phyloP scores from a whole-genome alignment of 306 rosid genomes.

The Vicia faba region DNA sequence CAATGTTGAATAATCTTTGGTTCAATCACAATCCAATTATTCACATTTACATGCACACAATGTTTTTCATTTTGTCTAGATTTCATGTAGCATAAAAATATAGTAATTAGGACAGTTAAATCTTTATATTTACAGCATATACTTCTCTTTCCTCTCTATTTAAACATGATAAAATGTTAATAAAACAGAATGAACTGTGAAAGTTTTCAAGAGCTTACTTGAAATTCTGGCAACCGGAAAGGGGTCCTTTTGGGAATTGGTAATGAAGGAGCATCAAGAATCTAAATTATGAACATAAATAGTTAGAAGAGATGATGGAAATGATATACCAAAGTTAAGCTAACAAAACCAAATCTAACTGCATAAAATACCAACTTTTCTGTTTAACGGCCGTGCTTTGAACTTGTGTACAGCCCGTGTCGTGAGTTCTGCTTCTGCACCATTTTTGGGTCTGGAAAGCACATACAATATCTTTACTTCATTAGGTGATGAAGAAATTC shows the following conservation, averaged over 20 bases:
- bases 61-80: not conserved
- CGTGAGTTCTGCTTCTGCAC: constrained; percentile 51
- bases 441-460: constrained; percentile 62
- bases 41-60: not conserved
- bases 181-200: not conserved
- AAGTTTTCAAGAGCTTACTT: constrained; percentile 55
- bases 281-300: constrained; percentile 49
- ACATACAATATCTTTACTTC: constrained; percentile 29
- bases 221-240: constrained; percentile 87
- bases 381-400: constrained; percentile 89
- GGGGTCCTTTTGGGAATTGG: constrained; percentile 75
- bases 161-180: constrained; percentile 17
- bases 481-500: constrained; percentile 15
- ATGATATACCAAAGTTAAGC: constrained; percentile 17
- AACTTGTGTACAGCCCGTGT: constrained; percentile 54
- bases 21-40: not conserved
- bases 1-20: not conserved
- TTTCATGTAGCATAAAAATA: not conserved
- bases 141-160: constrained; percentile 2
- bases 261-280: constrained; percentile 83
- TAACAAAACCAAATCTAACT: constrained; percentile 23
- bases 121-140: constrained; percentile 10
- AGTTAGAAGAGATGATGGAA: constrained; percentile 36
- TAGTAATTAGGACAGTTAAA: not conserved
- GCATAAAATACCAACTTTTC: constrained; percentile 71